Evolutionary conservation across 2,329 filamentous ascomycete genomes (phyloP).

Genomic region (Colletotrichum godetiae): DNA sequence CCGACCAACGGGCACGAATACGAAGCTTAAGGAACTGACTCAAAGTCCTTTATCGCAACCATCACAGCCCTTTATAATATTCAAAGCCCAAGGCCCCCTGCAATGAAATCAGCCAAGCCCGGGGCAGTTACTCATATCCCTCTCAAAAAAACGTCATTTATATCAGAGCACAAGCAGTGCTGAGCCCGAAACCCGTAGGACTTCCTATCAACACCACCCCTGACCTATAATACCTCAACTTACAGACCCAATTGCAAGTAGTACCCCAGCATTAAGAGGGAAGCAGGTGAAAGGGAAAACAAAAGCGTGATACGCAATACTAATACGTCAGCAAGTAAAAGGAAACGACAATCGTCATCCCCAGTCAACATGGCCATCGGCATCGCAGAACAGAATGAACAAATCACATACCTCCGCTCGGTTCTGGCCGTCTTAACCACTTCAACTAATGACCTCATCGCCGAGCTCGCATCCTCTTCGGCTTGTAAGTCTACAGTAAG

Average conservation of each 20-base stretch:
- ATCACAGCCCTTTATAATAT: neutral
- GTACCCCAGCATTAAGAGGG: neutral
- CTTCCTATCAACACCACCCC: neutral
- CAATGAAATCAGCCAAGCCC: neutral
- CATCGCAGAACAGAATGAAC: slow-evolving; percentile 12
- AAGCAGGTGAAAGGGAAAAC: neutral
- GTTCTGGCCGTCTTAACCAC: slow-evolving; percentile 8
- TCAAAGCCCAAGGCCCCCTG: neutral
- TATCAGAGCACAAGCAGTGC: neutral
- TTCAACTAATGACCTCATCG: slow-evolving; percentile 23
- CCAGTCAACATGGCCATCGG: slow-evolving; percentile 11
- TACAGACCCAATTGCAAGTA: neutral
- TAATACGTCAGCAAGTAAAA: neutral
- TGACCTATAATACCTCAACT: neutral
- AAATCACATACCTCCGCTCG: slow-evolving; percentile 20
- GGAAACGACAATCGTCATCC: neutral
- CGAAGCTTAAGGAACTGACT: neutral
- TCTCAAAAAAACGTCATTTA: no score
- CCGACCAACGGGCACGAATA: neutral
- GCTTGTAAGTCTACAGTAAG: neutral
- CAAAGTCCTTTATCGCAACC: neutral
- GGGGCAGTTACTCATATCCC: neutral
- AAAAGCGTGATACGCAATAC: neutral
- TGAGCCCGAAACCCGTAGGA: no score
- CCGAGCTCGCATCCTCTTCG: slow-evolving; percentile 7